Evolutionary conservation across 2,329 filamentous ascomycete species (phyloP), one percentile per base, ranked within the genome.

Genomic region (Exophiala dermatitidis): DNA sequence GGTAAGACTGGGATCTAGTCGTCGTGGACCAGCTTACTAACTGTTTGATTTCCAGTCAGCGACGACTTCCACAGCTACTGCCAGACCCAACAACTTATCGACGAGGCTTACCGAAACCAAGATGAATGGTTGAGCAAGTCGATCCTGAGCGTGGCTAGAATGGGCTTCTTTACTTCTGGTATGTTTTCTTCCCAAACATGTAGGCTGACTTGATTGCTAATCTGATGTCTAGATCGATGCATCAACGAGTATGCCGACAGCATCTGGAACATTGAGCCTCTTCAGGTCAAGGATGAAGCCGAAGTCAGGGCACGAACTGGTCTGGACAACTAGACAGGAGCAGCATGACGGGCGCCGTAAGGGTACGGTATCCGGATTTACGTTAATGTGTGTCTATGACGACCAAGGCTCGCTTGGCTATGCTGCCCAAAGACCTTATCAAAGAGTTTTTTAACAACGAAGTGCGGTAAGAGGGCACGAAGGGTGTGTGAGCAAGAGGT

Each of bases 31-130:
- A 28, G 6, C 26, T 36, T 38, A 29, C 42, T 52, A 33, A 53
- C 36, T 37, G 9, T 31, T 12, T 10, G 5, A 6, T 36, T 32
- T 10, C 1, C 44, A 59, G 90, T 97, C 45, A 95, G 89, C 37
- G 93, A 98, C 67, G 93, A 98, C 71, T 98, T 98, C 79, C 83
- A 88, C 72, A 91, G 86, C 67, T 98, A 98, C 74, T 77, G 95
- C 64, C 83, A 91, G 71, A 95, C 93, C 5, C 93, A 98, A 60
- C 79, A 82, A 53, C 78, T 96, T 51, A 90, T 98, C 32, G 93
- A 98, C 66, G 85, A 91, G 72, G 85, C 89, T 47, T 98, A 94
- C 77, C 83, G 82, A 71, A 86, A 97, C 72, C 87, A 91, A 69
- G 90, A 96, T 55, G 85, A 88, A 64, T 98, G 93, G 93, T 74